Conservation (phyloP, 2,329 filamentous ascomycete genomes). For the Microdochium trichocladiopsis region DNA sequence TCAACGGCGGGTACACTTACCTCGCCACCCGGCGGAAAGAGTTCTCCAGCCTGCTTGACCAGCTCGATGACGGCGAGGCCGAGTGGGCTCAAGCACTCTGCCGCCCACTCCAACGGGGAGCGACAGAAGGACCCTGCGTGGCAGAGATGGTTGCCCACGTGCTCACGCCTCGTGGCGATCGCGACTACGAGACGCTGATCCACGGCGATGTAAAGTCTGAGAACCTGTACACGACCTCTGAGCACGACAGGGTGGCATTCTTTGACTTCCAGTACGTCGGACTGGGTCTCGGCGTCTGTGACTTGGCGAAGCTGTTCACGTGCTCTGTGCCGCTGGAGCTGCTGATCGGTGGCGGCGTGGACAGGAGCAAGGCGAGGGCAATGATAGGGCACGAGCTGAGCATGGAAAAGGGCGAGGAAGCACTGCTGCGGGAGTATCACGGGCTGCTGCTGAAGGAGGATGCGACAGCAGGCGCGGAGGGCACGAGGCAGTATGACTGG, state of each 20-base stretch:
- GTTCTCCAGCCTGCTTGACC: constrained; percentile 34
- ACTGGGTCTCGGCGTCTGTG: constrained; percentile 56
- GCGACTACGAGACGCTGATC: constrained; percentile 45
- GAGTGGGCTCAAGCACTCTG: constrained; percentile 51
- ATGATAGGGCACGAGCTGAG: constrained; percentile 22
- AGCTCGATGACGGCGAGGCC: constrained; percentile 32
- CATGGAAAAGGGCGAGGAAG: constrained; percentile 43
- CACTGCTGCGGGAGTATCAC: constrained; percentile 44
- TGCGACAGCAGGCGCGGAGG: background rate
- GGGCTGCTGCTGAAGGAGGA: constrained; percentile 19
- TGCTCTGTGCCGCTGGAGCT: constrained; percentile 53
- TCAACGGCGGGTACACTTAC: constrained; percentile 64
- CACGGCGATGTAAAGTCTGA: constrained; percentile 66
- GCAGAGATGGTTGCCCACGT: constrained; percentile 46
- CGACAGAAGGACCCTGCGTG: constrained; percentile 22
- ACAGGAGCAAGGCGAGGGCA: constrained; percentile 15
- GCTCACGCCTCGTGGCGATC: constrained; percentile 32
- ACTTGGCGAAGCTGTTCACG: constrained; percentile 61
- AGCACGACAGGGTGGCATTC: constrained; percentile 48
- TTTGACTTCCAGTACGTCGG: constrained; percentile 67
- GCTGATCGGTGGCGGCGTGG: constrained; percentile 26
- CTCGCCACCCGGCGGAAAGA: constrained; percentile 55
- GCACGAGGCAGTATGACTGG: constrained; percentile 41
- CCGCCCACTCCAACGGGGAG: constrained; percentile 11
- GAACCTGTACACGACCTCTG: constrained; percentile 52